These are phyloP conservation scores for Nemania sp. DNA, from an alignment of 2,329 filamentous ascomycete species.

Conservation along the genomic window DNA sequence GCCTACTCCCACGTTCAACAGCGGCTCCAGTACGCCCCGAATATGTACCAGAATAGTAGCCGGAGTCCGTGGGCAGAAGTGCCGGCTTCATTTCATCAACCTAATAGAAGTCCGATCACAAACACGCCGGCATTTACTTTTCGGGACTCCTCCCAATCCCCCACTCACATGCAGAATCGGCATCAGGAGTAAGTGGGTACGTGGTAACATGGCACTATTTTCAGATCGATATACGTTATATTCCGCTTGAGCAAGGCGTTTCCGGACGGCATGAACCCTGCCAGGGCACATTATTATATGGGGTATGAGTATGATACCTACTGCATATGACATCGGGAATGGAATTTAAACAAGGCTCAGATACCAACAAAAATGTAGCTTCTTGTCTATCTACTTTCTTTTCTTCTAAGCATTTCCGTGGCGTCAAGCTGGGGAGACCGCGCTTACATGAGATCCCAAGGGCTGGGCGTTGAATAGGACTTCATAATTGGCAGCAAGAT, in stretches of 20 bases:
- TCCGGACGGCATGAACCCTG: slow-evolving; percentile 5
- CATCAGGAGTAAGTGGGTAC: neutral
- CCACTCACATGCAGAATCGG: slow-evolving; percentile 26
- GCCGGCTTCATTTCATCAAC: slow-evolving; percentile 20
- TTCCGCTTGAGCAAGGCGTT: slow-evolving; percentile 19
- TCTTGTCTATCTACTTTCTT: neutral
- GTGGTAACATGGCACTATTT: neutral
- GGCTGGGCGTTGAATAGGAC: neutral
- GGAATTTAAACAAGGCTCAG: neutral
- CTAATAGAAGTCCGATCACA: slow-evolving; percentile 22
- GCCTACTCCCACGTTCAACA: slow-evolving; percentile 23
- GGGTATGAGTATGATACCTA: neutral
- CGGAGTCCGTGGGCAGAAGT: slow-evolving; percentile 26
- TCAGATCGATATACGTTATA: slow-evolving; percentile 1
- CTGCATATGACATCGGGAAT: neutral
- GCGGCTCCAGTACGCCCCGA: slow-evolving; percentile 10
- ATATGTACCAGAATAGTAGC: slow-evolving; percentile 6
- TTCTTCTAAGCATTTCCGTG: slow-evolving; percentile 9
- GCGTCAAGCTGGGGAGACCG: neutral
- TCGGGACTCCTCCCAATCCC: slow-evolving; percentile 8
- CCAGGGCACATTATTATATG: neutral
- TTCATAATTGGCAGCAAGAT: neutral
- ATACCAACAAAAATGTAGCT: neutral
- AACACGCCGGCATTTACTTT: slow-evolving; percentile 23
- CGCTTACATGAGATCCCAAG: neutral